Evolutionary conservation across 805 yeast species (phyloP), one percentile per base, ranked within the genome.

Genomic region (Blastobotrys muscicola): DNA sequence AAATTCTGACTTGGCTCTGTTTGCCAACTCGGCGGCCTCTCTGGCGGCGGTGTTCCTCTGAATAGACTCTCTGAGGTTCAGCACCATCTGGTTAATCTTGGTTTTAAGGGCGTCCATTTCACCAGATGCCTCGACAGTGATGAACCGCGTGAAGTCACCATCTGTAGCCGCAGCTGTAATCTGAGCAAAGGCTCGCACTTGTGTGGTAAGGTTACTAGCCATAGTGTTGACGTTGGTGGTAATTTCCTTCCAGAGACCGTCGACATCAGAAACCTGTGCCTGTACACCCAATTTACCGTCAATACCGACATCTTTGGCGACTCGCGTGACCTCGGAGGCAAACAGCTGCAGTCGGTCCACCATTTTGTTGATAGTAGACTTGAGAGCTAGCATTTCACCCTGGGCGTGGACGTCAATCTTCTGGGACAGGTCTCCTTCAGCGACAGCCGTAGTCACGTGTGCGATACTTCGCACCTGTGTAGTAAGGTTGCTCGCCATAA

Each of bases 91-190:
- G 61, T 82, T 74, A 50, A 74, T 73, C 52, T 74, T 69, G 10
- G 73, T 74, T 50, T 71, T 70, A 46, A 78, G 56, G 3, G 69
- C 69, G 47, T 71, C 77, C 95, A 85, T 85, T 67, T 85, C 95
- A 63, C 95, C 95, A 33, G 80, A 72, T 0, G 95, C 95, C 58
- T 85, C 95, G 47, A 85, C 95, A 0, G 95, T 85, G 50, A 85
- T 86, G 56, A 85, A 82, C 50, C 90, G 72, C 0, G 95, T 85
- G 63, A 85, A 85, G 60, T 85, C 95, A 59, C 95, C 94, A 64
- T 85, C 94, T 2, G 95, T 85, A 10, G 94, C 95, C 26, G 95
- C 92, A 20, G 92, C 94, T 0, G 95, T 85, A 55, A 85, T 85
- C 60, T 85, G 94, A 33, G 94, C 94, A 67, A 85, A 85, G 0